phyloP scores from a whole-genome alignment of 83 land plant genomes.

The Thuja plicata region DNA sequence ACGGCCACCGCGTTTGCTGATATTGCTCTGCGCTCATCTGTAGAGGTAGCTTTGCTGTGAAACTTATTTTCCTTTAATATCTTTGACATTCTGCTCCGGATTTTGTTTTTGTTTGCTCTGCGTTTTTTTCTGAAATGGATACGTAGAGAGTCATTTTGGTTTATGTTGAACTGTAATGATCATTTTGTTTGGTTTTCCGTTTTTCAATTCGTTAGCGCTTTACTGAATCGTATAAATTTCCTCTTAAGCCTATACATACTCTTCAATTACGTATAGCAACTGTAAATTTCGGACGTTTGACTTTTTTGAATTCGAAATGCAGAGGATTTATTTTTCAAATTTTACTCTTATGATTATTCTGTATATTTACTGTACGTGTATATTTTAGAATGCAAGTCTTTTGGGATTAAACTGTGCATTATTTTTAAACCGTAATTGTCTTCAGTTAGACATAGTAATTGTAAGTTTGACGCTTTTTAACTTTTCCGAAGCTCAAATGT shows the following conservation, averaged over 20 bases:
- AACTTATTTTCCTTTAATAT: neutral
- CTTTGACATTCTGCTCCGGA: neutral
- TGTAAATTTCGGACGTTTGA: neutral
- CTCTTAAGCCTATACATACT: neutral
- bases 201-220: neutral
- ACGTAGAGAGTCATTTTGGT: neutral
- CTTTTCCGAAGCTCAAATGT: neutral
- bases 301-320: neutral
- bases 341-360: neutral
- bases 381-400: neutral
- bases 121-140: neutral
- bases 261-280: neutral
- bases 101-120: neutral
- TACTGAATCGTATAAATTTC: neutral
- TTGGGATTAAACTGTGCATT: no score
- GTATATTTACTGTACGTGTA: neutral
- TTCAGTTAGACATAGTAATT: neutral
- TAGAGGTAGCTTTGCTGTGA: constrained; percentile 6
- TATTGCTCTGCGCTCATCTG: neutral
- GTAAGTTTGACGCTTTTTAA: neutral
- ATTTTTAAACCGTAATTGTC: neutral
- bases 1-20: neutral
- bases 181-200: neutral
- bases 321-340: neutral
- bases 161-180: neutral